Evolutionary conservation across 306 rosid genomes (phyloP).

Genomic region (cucumber (Cucumis sativus)): DNA sequence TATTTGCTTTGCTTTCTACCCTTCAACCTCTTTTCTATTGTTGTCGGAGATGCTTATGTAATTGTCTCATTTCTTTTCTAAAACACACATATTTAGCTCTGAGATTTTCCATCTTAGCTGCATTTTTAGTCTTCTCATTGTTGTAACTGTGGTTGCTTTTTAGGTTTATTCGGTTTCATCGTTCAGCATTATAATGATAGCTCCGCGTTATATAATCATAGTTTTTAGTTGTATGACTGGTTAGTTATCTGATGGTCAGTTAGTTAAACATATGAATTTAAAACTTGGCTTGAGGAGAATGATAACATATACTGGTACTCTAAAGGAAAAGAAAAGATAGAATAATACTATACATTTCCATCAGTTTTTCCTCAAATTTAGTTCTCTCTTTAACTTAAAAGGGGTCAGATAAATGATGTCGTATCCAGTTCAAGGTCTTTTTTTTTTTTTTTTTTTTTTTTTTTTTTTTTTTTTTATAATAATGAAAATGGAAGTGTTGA

Average conservation of each 20-base stretch:
- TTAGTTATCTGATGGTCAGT: not conserved
- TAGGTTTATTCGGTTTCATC: no score
- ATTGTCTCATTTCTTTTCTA: not conserved
- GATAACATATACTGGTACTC: not conserved
- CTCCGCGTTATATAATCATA: not conserved
- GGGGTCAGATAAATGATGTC: not conserved
- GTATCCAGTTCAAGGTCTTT: not conserved
- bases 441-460: no score
- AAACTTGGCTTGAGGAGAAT: not conserved
- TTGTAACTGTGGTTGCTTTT: not conserved
- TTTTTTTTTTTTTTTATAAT: no score
- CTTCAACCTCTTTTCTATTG: not conserved
- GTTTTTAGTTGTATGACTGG: not conserved
- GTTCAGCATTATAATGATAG: no score
- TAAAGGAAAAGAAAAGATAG: no score
- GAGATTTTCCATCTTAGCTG: not conserved
- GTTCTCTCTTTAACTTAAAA: not conserved
- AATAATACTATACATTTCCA: not conserved
- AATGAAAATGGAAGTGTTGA: not conserved
- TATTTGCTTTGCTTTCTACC: conserved; percentile 4
- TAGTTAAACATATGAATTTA: not conserved
- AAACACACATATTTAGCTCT: not conserved
- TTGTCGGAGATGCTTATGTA: not conserved
- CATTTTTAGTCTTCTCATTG: not conserved
- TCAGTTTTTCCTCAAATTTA: not conserved